Evolutionary conservation across 78 protist species (phyloP).

Genomic region (Dictyostelium brefeldianum): DNA sequence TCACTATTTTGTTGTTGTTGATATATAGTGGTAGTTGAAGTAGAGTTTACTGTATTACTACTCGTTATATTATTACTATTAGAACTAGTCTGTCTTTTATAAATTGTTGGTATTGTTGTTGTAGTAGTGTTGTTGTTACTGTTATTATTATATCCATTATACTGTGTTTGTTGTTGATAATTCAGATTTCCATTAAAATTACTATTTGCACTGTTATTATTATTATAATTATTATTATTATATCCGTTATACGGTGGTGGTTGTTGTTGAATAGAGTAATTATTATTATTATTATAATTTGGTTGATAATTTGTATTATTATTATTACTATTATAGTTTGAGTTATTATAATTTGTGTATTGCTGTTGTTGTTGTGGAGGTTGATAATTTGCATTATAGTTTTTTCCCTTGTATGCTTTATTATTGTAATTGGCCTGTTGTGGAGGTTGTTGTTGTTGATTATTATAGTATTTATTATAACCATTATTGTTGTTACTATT

Average conservation of each 20-base stretch:
- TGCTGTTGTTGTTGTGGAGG: conserved; percentile 12
- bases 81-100: not conserved
- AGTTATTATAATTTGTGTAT: not conserved
- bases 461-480: not conserved
- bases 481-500: not conserved
- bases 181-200: not conserved
- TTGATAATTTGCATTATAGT: not conserved
- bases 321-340: not conserved
- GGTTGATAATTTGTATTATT: not conserved
- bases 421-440: not conserved
- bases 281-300: not conserved
- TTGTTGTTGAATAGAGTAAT: not conserved
- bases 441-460: not conserved
- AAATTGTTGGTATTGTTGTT: not conserved
- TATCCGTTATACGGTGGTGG: too few relatives aligned
- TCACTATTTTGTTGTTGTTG: conserved; percentile 6
- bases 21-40: not conserved
- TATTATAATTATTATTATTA: not conserved
- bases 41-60: not conserved
- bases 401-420: not conserved
- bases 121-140: not conserved
- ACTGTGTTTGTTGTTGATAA: not conserved
- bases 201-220: not conserved
- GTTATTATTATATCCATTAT: not conserved
- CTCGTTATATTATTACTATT: not conserved